Evolutionary conservation across 176 grass and related monocot genomes (phyloP).

Genomic region (Microstegium vimineum): DNA sequence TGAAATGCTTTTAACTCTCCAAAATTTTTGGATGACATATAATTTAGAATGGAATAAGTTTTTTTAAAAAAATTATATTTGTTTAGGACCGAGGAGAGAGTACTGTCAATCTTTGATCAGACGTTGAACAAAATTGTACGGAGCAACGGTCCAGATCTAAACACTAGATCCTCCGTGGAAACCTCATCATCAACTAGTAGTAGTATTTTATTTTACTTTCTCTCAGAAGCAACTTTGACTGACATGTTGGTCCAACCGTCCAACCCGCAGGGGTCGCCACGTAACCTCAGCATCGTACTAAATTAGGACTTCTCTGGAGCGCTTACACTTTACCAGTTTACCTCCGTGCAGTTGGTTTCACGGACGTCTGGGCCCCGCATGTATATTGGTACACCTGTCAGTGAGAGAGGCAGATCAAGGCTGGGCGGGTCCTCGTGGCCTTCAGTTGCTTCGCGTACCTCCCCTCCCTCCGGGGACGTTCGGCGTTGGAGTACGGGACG

Average conservation of each 20-base stretch:
- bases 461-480: not conserved
- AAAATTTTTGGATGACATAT: no score
- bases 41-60: no score
- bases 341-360: rapidly evolving
- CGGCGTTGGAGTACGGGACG: conserved; percentile 23
- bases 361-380: rapidly evolving
- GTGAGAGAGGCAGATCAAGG: rapidly evolving
- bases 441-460: not conserved
- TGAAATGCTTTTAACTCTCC: no score
- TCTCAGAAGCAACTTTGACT: no score
- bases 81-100: no score
- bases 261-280: not conserved
- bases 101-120: not conserved
- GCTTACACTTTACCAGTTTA: rapidly evolving
- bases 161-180: not conserved
- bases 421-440: not conserved
- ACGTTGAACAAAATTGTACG: not conserved
- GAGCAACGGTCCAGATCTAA: conserved; percentile 4
- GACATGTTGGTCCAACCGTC: not conserved
- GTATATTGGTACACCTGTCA: not conserved
- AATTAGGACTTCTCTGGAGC: not conserved
- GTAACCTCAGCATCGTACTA: not conserved
- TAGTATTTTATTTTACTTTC: not conserved
- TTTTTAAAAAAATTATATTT: no score
- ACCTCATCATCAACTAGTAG: not conserved